These are phyloP conservation scores for Thalassiosira sp. DNA, from an alignment of 352 stramenopile species.

Conservation along the genomic window DNA sequence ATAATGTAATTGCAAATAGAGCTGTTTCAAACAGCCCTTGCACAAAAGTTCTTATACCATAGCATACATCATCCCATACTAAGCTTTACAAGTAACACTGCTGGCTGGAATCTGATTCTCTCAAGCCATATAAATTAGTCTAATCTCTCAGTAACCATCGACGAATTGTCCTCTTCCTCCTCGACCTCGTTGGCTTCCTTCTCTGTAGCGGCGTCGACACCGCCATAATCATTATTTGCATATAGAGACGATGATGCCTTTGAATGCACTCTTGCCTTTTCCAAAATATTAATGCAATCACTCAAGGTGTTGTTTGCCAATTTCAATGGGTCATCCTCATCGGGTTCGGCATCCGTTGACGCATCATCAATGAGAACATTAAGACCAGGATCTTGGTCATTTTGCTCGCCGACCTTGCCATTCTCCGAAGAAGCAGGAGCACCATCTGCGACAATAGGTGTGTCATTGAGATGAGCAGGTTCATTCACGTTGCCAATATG, in stretches of 20 bases:
- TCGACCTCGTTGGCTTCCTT: neutral
- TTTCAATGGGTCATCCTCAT: slow-evolving; percentile 27
- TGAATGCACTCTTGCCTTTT: slow-evolving; percentile 15
- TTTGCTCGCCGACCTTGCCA: no score
- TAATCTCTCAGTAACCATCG: neutral
- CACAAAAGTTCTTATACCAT: neutral
- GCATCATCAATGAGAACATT: slow-evolving; percentile 19
- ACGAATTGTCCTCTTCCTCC: neutral
- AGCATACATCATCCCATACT: neutral
- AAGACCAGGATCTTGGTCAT: slow-evolving; percentile 10
- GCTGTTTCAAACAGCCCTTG: neutral
- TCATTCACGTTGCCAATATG: slow-evolving; percentile 8
- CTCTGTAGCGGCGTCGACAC: no score
- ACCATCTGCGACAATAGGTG: no score
- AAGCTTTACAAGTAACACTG: neutral
- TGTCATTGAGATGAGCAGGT: no score
- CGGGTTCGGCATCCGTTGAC: neutral
- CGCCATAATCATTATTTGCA: neutral
- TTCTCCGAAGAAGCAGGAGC: neutral
- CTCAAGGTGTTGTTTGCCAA: slow-evolving; percentile 27
- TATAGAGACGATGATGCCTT: neutral
- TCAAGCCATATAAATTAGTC: neutral
- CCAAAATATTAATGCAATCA: slow-evolving; percentile 41
- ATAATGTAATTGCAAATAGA: no score
- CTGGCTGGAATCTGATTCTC: neutral